Base-by-base conservation (phyloP, 108 stramenopile species). In the Discostella stelligeroides region DNA sequence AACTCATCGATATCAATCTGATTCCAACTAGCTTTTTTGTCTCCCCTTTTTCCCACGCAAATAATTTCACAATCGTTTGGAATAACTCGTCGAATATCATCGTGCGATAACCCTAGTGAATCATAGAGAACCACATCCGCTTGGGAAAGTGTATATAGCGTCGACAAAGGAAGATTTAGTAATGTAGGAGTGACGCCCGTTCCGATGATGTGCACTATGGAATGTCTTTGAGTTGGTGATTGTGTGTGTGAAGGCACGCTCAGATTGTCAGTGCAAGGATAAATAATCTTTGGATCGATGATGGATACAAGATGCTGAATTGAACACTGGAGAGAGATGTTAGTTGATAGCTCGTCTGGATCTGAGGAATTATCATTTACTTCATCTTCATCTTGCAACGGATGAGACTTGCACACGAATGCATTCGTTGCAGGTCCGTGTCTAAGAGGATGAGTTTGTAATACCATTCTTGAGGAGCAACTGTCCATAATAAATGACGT, bases 11-110 rank as follows among this genome's bases (percentile, higher is more conserved):
- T 79, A 7, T 79, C 77, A 28, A 6, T 39, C 29, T 79, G 77
- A 34, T 61, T 61, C 77, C 72, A 73, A 45, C 67, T 68, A 21
- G 23, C 13, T n/a, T 40, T 40, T 5, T 23, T 0, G 41, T 68
- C 77, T 41, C 77, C 77, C 20, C 77, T 47, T 54, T 79, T 79
- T 21, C 77, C 77, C 4, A 79, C 77, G 40, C 72, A 74, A 12
- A 68, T 51, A 1, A 79, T 49, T n/a, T 74, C 51, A 18, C 77
- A 79, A 14, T 60, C 25, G 0, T 40, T 29, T 27, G 72, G 77
- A 23, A 79, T 72, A 7, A 79, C 29, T 41, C 50, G 56, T 40
- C 72, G 60, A 54, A 79, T 79, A 37, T 79, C 77, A 18, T 54
- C 29, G 13, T 54, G 28, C 5, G 77, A 73, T 17, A 79, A 24